These are phyloP conservation scores for Phytophthora sp. DNA, from an alignment of 352 stramenopile species.

Conservation along the genomic window DNA sequence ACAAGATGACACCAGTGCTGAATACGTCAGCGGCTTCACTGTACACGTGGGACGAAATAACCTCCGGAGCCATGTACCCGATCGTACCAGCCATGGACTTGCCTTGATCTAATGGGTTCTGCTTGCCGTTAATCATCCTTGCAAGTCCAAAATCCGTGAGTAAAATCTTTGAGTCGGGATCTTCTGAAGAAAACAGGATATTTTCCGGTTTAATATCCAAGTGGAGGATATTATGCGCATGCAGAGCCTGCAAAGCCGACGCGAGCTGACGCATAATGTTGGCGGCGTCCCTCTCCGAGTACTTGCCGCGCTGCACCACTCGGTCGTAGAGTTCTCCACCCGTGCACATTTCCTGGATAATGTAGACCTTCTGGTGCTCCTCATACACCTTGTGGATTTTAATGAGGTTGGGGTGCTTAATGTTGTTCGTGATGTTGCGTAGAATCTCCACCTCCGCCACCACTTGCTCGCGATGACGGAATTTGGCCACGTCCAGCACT, in stretches of 20 bases:
- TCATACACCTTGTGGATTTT: constrained; percentile 86
- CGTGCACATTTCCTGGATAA: constrained; percentile 76
- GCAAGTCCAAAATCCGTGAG: constrained; percentile 81
- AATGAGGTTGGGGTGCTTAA: constrained; percentile 79
- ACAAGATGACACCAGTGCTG: constrained; percentile 82
- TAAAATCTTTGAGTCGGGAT: constrained; percentile 62
- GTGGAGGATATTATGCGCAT: constrained; percentile 81
- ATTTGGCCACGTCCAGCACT: constrained; percentile 79
- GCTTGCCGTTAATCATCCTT: constrained; percentile 75
- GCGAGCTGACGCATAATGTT: constrained; percentile 72
- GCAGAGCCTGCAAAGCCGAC: constrained; percentile 65
- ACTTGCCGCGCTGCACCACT: constrained; percentile 69
- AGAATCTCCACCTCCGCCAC: constrained; percentile 82
- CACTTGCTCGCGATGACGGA: constrained; percentile 71
- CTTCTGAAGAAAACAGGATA: constrained; percentile 67
- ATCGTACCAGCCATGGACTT: constrained; percentile 79
- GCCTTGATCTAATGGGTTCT: constrained; percentile 64
- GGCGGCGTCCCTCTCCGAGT: constrained; percentile 69
- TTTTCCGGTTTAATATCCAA: constrained; percentile 86
- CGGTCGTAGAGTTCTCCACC: constrained; percentile 81
- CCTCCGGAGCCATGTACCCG: constrained; percentile 81
- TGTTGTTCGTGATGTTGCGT: constrained; percentile 83
- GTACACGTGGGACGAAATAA: constrained; percentile 74
- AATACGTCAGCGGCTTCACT: constrained; percentile 77
- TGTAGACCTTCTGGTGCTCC: constrained; percentile 81